Evolutionary conservation across 345 rosid genomes (phyloP).

Genomic region (Crucihimalaya himalaica): DNA sequence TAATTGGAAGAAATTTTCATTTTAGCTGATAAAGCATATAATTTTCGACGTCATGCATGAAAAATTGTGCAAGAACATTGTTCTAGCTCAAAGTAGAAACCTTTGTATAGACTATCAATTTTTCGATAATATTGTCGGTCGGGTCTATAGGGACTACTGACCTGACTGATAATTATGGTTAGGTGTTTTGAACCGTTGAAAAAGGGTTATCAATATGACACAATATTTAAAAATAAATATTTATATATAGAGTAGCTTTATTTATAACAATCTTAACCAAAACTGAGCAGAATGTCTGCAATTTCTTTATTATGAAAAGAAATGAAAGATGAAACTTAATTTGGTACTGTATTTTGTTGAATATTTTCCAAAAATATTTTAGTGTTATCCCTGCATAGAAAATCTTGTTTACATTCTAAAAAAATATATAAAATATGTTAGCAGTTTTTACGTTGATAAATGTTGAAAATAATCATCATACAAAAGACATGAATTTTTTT

Average conservation of each 20-base stretch:
- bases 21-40: not conserved
- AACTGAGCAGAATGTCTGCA: not conserved
- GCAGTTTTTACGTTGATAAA: not conserved
- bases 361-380: not conserved
- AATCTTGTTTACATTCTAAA: no score
- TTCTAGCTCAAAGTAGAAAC: conserved; percentile 33
- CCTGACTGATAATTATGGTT: not conserved
- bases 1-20: not conserved
- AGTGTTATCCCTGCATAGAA: not conserved
- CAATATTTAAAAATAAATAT: not conserved
- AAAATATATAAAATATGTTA: no score
- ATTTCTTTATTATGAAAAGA: not conserved
- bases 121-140: conserved; percentile 24
- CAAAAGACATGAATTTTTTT: no score
- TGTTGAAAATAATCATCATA: not conserved
- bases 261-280: not conserved
- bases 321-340: not conserved
- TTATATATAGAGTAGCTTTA: no score
- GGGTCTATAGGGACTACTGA: conserved; percentile 14
- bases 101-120: conserved; percentile 23
- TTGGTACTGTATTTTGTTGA: not conserved
- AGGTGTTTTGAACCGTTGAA: conserved; percentile 16
- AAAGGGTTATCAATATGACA: conserved; percentile 3
- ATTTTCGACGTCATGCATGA: conserved; percentile 17
- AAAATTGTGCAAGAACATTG: conserved; percentile 30